Conservation (phyloP, 257 asterid species). For the Ajuga chamaepitys region DNA sequence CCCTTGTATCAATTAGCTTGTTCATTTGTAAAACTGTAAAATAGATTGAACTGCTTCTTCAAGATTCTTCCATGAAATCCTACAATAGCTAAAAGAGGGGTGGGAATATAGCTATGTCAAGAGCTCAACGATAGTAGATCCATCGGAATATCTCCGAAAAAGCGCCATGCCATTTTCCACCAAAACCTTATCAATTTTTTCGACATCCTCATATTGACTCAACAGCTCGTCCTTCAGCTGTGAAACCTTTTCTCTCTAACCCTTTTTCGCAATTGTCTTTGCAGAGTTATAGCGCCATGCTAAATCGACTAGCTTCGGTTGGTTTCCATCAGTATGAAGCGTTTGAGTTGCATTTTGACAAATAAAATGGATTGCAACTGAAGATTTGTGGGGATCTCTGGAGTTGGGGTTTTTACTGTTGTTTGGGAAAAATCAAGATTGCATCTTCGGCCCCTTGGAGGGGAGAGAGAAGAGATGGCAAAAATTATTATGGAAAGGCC, state of each 20-base stretch:
- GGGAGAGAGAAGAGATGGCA: background rate
- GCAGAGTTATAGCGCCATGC: constrained; percentile 1
- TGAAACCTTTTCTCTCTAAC: constrained; percentile 30
- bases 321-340: constrained; percentile 3
- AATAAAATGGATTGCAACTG: constrained; percentile 12
- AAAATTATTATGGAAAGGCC: constrained; percentile 3
- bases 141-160: constrained; percentile 48
- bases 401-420: constrained; percentile 30
- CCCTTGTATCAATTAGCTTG: too few relatives aligned
- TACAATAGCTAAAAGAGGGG: too few relatives aligned
- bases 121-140: constrained; percentile 60
- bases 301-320: constrained; percentile 1
- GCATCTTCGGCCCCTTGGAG: background rate
- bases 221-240: constrained; percentile 44
- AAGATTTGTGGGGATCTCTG: constrained; percentile 11
- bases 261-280: constrained; percentile 5
- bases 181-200: constrained; percentile 35
- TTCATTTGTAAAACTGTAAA: too few relatives aligned
- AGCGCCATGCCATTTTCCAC: constrained; percentile 44
- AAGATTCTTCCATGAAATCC: too few relatives aligned
- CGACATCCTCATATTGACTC: constrained; percentile 24
- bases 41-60: too few relatives aligned
- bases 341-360: constrained; percentile 26
- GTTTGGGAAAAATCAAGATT: constrained; percentile 16
- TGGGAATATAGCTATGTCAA: constrained; percentile 31